Evolutionary conservation across 352 stramenopile species (phyloP).

Genomic region (Phytophthora meadii): DNA sequence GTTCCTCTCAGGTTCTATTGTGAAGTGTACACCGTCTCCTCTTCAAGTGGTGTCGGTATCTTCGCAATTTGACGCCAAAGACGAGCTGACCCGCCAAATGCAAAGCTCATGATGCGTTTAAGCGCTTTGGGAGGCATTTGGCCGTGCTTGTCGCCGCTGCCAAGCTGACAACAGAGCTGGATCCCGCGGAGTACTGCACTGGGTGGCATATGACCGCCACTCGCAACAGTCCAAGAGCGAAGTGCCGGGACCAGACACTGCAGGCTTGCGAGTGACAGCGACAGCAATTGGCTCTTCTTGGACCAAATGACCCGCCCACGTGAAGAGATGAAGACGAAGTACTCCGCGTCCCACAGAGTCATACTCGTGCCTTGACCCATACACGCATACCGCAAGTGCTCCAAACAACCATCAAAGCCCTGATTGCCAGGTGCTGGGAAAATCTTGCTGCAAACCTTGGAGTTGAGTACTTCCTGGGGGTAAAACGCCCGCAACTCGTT

Average conservation of each 20-base stretch:
- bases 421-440: constrained; percentile 88
- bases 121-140: constrained; percentile 40
- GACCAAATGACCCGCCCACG: constrained; percentile 56
- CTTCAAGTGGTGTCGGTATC: constrained; percentile 46
- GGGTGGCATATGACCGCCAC: constrained; percentile 39
- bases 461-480: constrained; percentile 90
- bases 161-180: constrained; percentile 63
- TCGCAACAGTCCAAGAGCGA: constrained; percentile 58
- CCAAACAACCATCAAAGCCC: constrained; percentile 90
- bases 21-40: constrained; percentile 53
- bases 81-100: constrained; percentile 63
- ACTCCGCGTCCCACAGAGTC: constrained; percentile 88
- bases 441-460: constrained; percentile 79
- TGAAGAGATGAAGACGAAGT: constrained; percentile 73
- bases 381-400: constrained; percentile 82
- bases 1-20: constrained; percentile 16
- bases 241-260: constrained; percentile 63
- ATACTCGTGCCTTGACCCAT: constrained; percentile 45
- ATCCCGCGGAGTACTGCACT: constrained; percentile 52
- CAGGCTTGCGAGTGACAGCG: constrained; percentile 61
- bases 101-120: constrained; percentile 68
- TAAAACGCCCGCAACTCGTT: constrained; percentile 86
- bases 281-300: constrained; percentile 74
- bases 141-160: constrained; percentile 34
- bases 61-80: constrained; percentile 76